Evolutionary conservation across 73 alveolate genomes (phyloP).

Genomic region (Symbiodinium pilosum): DNA sequence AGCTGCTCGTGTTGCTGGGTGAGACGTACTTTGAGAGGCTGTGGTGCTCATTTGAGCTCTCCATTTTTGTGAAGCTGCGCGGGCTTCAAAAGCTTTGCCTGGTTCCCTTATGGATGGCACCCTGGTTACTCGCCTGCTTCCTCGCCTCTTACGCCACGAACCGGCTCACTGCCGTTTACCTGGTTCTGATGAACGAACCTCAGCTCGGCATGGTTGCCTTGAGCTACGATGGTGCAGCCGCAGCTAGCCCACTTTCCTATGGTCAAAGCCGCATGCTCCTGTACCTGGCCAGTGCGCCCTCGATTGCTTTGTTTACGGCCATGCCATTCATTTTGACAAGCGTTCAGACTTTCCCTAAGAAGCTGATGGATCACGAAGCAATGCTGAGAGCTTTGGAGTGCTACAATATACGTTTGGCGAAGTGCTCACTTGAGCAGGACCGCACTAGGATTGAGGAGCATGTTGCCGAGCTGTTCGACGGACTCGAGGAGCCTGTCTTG

Average conservation of each 20-base stretch:
- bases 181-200: neutral
- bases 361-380: neutral
- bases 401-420: neutral
- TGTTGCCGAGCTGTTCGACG: neutral
- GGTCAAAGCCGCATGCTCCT: neutral
- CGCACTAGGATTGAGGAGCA: neutral
- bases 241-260: neutral
- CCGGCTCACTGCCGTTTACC: neutral
- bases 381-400: neutral
- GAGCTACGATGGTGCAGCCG: neutral
- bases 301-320: neutral
- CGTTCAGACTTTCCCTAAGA: neutral
- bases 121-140: neutral
- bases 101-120: neutral
- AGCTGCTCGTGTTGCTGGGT: neutral
- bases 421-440: neutral
- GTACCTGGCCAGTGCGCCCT: neutral
- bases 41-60: neutral
- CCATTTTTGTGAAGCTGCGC: neutral
- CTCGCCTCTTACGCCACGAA: neutral
- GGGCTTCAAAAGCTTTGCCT: neutral
- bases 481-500: neutral
- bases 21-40: neutral
- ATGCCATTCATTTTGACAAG: neutral
- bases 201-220: neutral